Evolutionary conservation across 2,329 filamentous ascomycete species (phyloP).

Genomic region (Neofusicoccum cordaticola): DNA sequence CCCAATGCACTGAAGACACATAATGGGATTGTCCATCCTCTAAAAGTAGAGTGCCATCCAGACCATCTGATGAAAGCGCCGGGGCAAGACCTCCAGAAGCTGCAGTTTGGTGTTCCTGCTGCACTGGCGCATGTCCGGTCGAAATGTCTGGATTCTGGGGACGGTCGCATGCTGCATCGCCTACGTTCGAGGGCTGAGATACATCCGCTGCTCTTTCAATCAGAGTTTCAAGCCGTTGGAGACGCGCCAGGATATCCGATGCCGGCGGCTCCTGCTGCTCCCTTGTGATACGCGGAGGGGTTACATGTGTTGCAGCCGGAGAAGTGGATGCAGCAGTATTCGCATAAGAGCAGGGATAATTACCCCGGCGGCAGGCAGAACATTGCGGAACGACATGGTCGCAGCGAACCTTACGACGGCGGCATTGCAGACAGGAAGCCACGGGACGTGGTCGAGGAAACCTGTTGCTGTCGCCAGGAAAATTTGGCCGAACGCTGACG

Average conservation of each 20-base stretch:
- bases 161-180: constrained; percentile 3
- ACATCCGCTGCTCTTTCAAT: constrained; percentile 33
- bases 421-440: constrained; percentile 17
- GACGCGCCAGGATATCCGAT: constrained; percentile 33
- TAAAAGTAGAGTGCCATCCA: constrained; percentile 34
- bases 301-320: background rate
- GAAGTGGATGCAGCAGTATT: constrained; percentile 12
- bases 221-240: constrained; percentile 35
- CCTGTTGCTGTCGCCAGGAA: background rate
- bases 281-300: background rate
- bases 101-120: background rate
- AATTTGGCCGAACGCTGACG: background rate
- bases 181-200: constrained; percentile 11
- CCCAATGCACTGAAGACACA: constrained; percentile 20
- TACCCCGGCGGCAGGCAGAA: constrained; percentile 35
- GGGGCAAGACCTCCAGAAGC: constrained; percentile 20
- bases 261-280: constrained; percentile 22
- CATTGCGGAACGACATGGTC: constrained; percentile 28
- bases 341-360: constrained; percentile 36
- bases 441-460: background rate
- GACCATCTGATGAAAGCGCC: constrained; percentile 34
- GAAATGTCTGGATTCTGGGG: background rate
- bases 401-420: constrained; percentile 19
- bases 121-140: background rate
- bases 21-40: constrained; percentile 38